Percentiles rank a stretch among this genome's conserved stretches.
phyloP scores from a whole-genome alignment of 192 early-diverging fungal genomes.

The Gaertneriomyces semiglobifer region DNA sequence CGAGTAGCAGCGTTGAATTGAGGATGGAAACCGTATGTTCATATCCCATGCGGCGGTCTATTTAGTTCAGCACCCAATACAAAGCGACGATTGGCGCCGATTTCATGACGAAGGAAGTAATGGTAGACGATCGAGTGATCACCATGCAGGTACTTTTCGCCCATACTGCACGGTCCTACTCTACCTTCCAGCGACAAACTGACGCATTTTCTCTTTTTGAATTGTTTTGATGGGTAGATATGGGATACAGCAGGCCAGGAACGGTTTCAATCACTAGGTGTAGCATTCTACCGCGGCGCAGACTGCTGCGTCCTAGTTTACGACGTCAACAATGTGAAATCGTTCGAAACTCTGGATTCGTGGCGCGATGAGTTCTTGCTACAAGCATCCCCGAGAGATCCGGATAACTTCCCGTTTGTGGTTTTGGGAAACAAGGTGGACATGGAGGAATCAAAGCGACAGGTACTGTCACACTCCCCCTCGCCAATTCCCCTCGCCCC shows the following conservation, averaged over 20 bases:
- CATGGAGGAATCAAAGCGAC: constrained; percentile 86
- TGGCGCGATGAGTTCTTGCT: constrained; percentile 99
- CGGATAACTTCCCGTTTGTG: constrained; percentile 99
- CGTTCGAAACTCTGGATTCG: constrained; percentile 92
- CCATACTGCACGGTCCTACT: too few species aligned
- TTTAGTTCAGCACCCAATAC: constrained; percentile 87
- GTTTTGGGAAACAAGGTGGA: constrained; percentile 99
- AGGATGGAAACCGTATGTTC: too few species aligned
- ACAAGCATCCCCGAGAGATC: constrained; percentile 88
- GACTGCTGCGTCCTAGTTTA: constrained; percentile 98
- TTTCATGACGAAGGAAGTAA: constrained; percentile 97
- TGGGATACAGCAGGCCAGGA: constrained; percentile 99
- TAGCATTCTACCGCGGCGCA: constrained; percentile 98
- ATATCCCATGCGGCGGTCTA: too few species aligned
- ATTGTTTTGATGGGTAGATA: constrained; percentile 53
- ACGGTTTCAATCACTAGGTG: constrained; percentile 95
- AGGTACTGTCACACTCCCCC: constrained; percentile 48
- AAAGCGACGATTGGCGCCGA: constrained; percentile 99
- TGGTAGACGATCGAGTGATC: constrained; percentile 86
- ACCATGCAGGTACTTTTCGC: constrained; percentile 76
- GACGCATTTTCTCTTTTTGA: not conserved
- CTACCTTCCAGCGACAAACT: too few species aligned
- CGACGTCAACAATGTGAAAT: constrained; percentile 92
- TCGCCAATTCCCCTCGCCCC: not conserved
- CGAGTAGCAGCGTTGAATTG: too few species aligned